Conservation (phyloP, 2,329 filamentous ascomycete species). For the Ceratocystis lukuohia region DNA sequence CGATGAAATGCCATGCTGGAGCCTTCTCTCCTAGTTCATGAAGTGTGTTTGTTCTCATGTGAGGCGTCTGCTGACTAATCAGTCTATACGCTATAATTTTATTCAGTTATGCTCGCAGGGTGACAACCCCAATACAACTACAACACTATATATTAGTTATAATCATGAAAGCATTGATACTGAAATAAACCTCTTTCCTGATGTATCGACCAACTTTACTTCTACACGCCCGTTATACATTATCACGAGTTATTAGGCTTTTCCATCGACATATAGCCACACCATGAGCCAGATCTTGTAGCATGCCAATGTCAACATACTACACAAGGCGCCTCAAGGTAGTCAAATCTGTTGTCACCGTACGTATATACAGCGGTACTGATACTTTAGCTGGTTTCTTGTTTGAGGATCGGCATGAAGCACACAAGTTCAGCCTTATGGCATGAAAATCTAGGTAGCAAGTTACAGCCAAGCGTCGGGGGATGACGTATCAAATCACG, state of each 20-base stretch:
- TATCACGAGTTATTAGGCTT: neutral
- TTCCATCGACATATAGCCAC: neutral
- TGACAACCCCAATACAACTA: neutral
- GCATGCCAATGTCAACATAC: too few species aligned
- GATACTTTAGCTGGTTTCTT: too few species aligned
- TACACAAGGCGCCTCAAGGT: too few species aligned
- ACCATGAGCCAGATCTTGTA: neutral
- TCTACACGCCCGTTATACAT: neutral
- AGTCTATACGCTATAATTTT: conserved; percentile 10
- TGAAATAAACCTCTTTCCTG: neutral
- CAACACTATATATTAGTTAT: neutral
- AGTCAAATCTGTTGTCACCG: too few species aligned
- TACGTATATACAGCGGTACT: too few species aligned
- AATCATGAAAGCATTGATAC: neutral
- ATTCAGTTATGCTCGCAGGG: too few species aligned
- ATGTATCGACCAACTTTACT: neutral
- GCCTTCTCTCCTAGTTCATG: neutral
- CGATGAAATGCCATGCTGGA: neutral
- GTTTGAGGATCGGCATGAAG: too few species aligned
- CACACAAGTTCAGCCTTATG: too few species aligned
- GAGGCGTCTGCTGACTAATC: neutral
- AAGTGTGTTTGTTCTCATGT: neutral
- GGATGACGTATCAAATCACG: too few species aligned
- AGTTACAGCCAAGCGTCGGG: too few species aligned
- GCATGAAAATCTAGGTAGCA: too few species aligned